Percentiles rank a stretch among this genome's conserved stretches.
These are phyloP conservation scores for Fraxinus greggii DNA, from an alignment of 305 asterid genomes.

Conservation along the genomic window DNA sequence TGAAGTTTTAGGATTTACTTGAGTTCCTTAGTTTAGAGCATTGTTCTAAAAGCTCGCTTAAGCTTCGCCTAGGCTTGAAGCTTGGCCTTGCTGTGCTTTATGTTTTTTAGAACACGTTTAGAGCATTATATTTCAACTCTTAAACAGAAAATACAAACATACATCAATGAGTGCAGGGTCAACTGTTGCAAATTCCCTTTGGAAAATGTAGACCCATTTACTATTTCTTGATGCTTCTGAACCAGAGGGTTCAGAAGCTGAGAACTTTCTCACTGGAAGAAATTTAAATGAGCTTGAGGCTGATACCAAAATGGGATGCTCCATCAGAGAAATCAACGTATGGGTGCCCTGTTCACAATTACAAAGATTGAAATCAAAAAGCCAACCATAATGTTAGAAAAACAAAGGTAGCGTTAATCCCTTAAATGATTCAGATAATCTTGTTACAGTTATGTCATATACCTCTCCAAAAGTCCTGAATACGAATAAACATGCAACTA, in stretches of 20 bases:
- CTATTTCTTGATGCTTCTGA: slow-evolving; percentile 29
- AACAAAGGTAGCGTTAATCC: not conserved
- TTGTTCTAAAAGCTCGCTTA: not conserved
- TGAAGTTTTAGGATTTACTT: not conserved
- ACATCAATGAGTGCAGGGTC: slow-evolving; percentile 78
- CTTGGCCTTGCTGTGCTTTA: not conserved
- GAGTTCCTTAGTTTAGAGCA: not conserved
- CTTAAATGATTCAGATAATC: not conserved
- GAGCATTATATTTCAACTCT: slow-evolving; percentile 15
- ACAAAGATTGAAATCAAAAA: slow-evolving; percentile 7
- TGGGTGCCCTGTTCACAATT: slow-evolving; percentile 49
- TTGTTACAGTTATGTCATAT: not conserved
- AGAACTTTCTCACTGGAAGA: slow-evolving; percentile 51
- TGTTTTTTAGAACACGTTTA: not conserved
- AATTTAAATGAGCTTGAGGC: slow-evolving; percentile 58
- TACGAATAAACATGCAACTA: not conserved
- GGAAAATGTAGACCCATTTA: slow-evolving; percentile 76
- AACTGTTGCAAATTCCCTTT: slow-evolving; percentile 89
- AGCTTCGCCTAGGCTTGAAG: not conserved
- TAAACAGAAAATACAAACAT: slow-evolving; percentile 30
- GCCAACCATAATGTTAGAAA: slow-evolving; percentile 4
- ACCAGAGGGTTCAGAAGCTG: slow-evolving; percentile 41
- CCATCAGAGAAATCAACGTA: slow-evolving; percentile 60
- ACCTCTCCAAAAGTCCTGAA: slow-evolving; percentile 9
- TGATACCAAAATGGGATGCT: slow-evolving; percentile 66